phyloP scores from a whole-genome alignment of 768 basidiomycete genomes.

The Megacollybia marginata region DNA sequence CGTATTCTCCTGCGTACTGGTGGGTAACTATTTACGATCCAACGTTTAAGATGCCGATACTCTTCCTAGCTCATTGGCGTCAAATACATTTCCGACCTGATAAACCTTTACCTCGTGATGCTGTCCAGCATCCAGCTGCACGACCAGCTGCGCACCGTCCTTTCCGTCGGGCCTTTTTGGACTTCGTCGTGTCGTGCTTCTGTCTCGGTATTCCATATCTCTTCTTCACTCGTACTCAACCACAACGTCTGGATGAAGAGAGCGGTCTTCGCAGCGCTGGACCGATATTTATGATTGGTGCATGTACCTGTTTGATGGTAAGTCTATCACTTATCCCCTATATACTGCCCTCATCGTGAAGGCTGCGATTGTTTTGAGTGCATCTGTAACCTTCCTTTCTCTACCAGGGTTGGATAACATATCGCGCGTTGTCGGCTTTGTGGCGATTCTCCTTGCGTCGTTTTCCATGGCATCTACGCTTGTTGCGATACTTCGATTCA shows the following conservation, averaged over 20 bases:
- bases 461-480: constrained; percentile 65
- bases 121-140: constrained; percentile 15
- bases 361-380: constrained; percentile 77
- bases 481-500: constrained; percentile 63
- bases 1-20: constrained; percentile 64
- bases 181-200: constrained; percentile 53
- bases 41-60: not conserved
- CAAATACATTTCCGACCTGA: constrained; percentile 63
- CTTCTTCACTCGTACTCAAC: constrained; percentile 48
- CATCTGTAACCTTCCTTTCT: constrained; percentile 75
- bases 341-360: constrained; percentile 20
- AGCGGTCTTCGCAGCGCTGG: constrained; percentile 41
- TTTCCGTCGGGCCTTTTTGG: constrained; percentile 43
- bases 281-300: constrained; percentile 58
- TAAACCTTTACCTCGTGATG: constrained; percentile 55
- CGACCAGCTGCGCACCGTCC: constrained; percentile 19
- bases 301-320: constrained; percentile 59
- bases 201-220: constrained; percentile 79
- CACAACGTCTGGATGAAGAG: constrained; percentile 53
- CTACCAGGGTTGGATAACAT: constrained; percentile 66
- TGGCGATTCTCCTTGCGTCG: constrained; percentile 62
- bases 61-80: constrained; percentile 52
- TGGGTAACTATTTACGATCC: constrained; percentile 22
- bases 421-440: constrained; percentile 56
- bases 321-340: constrained; percentile 19